phyloP scores from a whole-genome alignment of 2,329 filamentous ascomycete genomes.

The Colletotrichum karsti region DNA sequence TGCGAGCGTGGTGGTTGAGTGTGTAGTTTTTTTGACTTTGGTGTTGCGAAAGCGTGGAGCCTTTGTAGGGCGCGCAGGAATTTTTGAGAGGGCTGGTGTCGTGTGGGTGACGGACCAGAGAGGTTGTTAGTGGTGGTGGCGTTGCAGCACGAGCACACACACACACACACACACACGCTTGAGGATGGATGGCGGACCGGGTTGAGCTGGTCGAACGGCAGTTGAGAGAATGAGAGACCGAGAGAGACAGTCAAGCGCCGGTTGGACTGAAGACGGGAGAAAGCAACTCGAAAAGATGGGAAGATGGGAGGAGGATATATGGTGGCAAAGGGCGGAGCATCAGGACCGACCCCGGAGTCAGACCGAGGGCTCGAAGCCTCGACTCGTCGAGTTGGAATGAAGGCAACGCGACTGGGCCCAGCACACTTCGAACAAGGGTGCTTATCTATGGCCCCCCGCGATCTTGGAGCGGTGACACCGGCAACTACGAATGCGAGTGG shows the following conservation, averaged over 20 bases:
- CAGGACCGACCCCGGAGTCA: constrained; percentile 25
- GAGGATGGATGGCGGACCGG: too few relatives aligned
- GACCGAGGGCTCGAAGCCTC: constrained; percentile 20
- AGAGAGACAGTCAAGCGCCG: constrained; percentile 6
- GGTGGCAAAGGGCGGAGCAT: constrained; percentile 26
- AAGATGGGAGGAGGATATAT: constrained; percentile 24
- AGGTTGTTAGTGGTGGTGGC: neutral
- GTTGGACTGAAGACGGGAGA: constrained; percentile 6
- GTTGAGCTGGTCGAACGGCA: constrained; percentile 17
- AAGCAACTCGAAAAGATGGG: neutral
- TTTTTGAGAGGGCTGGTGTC: neutral
- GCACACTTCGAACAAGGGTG: constrained; percentile 10
- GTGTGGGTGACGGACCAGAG: neutral
- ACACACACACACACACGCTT: too few relatives aligned
- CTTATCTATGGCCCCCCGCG: constrained; percentile 27
- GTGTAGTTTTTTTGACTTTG: neutral
- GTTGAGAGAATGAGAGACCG: neutral
- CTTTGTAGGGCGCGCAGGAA: neutral
- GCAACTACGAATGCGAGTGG: constrained; percentile 10
- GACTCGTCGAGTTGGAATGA: constrained; percentile 8
- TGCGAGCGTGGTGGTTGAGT: neutral
- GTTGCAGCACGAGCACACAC: neutral
- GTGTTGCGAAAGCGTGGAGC: constrained; percentile 3
- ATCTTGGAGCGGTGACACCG: constrained; percentile 27
- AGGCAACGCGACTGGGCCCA: constrained; percentile 1